Evolutionary conservation across 495 filamentous ascomycete genomes (phyloP).

Genomic region (Aspergillus olivimuriae): DNA sequence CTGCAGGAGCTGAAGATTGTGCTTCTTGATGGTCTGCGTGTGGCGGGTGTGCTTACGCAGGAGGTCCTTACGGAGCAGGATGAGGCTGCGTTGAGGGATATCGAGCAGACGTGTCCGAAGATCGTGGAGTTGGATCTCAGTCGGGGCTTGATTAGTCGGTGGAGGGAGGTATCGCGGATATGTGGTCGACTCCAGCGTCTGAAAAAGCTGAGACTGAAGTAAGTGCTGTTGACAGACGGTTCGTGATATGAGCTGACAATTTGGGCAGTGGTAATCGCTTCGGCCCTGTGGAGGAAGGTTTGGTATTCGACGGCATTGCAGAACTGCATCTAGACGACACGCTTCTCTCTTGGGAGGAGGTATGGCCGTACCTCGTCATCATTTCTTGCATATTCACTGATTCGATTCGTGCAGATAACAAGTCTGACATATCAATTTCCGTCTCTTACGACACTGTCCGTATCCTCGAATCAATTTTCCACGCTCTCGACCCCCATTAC

Average conservation of each 20-base stretch:
- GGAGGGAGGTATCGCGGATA: slow-evolving; percentile 60
- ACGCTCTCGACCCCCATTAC: slow-evolving; percentile 32
- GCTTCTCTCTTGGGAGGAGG: slow-evolving; percentile 65
- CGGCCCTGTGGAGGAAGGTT: slow-evolving; percentile 32
- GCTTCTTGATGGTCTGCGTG: slow-evolving; percentile 67
- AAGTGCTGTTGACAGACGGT: slow-evolving; percentile 15
- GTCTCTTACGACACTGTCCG: slow-evolving; percentile 50
- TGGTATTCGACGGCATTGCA: slow-evolving; percentile 50
- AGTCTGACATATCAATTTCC: slow-evolving; percentile 46
- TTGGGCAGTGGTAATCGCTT: slow-evolving; percentile 70
- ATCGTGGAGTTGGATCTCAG: slow-evolving; percentile 82
- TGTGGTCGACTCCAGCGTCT: slow-evolving; percentile 59
- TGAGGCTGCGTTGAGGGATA: slow-evolving; percentile 19
- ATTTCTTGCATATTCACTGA: no score
- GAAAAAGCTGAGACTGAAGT: slow-evolving; percentile 65
- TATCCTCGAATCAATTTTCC: slow-evolving; percentile 47
- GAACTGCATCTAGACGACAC: slow-evolving; percentile 69
- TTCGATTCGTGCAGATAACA: slow-evolving; percentile 40
- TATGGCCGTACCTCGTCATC: no score
- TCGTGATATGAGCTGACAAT: not conserved
- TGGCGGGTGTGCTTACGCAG: slow-evolving; percentile 41
- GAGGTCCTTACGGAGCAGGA: slow-evolving; percentile 24
- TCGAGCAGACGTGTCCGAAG: slow-evolving; percentile 42
- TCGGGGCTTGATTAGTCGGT: slow-evolving; percentile 67
- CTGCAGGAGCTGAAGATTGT: slow-evolving; percentile 73